Evolutionary conservation across 1,284 basidiomycete species (phyloP).

Genomic region (Heterobasidion occidentale): DNA sequence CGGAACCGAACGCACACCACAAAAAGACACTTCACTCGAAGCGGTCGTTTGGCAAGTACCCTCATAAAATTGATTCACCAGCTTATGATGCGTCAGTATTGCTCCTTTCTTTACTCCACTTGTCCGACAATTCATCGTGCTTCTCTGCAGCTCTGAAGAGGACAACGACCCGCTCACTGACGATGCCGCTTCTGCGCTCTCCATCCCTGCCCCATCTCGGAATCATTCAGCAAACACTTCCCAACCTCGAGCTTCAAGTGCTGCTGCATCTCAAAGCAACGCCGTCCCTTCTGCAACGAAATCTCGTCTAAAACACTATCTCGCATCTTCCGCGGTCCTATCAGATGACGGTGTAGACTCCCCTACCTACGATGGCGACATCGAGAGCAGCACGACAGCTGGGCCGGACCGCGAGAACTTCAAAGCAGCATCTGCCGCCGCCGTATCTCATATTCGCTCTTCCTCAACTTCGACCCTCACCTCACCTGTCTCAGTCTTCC

Average conservation of each 20-base stretch:
- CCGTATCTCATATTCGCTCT: conserved; percentile 24
- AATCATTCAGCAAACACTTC: conserved; percentile 18
- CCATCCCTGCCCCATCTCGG: conserved; percentile 23
- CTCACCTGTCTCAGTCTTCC: conserved; percentile 30
- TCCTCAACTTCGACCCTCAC: conserved; percentile 46
- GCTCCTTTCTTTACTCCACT: background rate
- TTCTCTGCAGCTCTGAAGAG: conserved; percentile 47
- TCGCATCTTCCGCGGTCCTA: conserved; percentile 41
- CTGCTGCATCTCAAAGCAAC: conserved; percentile 1
- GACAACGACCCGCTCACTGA: conserved; percentile 78
- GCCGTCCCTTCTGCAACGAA: conserved; percentile 10
- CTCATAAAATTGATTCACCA: conserved; percentile 54
- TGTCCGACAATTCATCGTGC: background rate
- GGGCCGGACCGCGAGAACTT: conserved; percentile 27
- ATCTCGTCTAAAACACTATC: conserved; percentile 36
- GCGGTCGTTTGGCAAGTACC: conserved; percentile 58
- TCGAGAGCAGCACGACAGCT: conserved; percentile 72
- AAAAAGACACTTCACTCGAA: conserved; percentile 51
- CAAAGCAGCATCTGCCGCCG: conserved; percentile 15
- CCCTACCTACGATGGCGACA: conserved; percentile 85
- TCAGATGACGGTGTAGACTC: conserved; percentile 73
- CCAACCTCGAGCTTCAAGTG: conserved; percentile 14
- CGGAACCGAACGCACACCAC: conserved; percentile 23
- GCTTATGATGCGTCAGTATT: conserved; percentile 55
- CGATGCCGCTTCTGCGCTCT: conserved; percentile 51